Percentiles rank a stretch among this genome's conserved stretches.
phyloP scores from a whole-genome alignment of 2,329 filamentous ascomycete genomes.

The Aureobasidium vineae region DNA sequence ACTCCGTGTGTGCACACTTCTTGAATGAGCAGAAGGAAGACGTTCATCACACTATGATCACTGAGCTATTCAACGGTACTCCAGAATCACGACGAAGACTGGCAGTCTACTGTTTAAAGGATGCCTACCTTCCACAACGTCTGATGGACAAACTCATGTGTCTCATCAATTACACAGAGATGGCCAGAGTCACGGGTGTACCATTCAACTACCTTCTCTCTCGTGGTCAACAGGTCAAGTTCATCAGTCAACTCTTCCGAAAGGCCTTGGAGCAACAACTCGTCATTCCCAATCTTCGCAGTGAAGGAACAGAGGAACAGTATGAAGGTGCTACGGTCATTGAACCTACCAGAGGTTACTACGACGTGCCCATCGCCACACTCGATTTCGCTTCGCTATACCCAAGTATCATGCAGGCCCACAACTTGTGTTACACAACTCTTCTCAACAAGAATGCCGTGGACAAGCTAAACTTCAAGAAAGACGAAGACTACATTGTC shows the following conservation, averaged over 20 bases:
- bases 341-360: constrained; percentile 89
- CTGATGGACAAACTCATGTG: constrained; percentile 98
- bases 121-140: constrained; percentile 90
- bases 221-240: constrained; percentile 94
- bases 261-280: constrained; percentile 92
- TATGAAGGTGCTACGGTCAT: constrained; percentile 99
- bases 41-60: constrained; percentile 99
- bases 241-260: constrained; percentile 94
- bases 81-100: constrained; percentile 86
- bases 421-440: constrained; percentile 98
- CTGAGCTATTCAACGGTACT: constrained; percentile 94
- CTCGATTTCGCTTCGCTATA: constrained; percentile 99
- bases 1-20: constrained; percentile 94
- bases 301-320: constrained; percentile 72
- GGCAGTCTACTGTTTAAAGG: constrained; percentile 95
- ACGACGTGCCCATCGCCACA: constrained; percentile 91
- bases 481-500: constrained; percentile 93
- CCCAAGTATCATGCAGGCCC: constrained; percentile 97
- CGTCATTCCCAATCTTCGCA: constrained; percentile 82
- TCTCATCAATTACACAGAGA: constrained; percentile 98
- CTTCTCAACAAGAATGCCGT: constrained; percentile 75
- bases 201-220: constrained; percentile 93
- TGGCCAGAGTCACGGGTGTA: constrained; percentile 98
- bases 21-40: constrained; percentile 97
- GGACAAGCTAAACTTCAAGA: constrained; percentile 72